These are phyloP conservation scores for Pulicaria dysenterica DNA, from an alignment of 129 eudicot species.

Conservation along the genomic window DNA sequence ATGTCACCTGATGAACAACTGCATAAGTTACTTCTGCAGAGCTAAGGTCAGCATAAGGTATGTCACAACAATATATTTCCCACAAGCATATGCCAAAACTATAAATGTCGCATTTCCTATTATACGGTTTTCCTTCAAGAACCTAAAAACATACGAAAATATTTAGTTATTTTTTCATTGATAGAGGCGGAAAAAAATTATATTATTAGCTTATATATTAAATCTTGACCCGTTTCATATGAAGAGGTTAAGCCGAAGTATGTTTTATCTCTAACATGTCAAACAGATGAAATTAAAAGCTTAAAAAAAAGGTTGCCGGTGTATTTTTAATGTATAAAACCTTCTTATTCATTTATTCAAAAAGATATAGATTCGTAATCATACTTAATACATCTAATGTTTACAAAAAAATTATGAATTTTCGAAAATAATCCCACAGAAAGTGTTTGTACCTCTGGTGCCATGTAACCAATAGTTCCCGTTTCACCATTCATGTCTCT, in stretches of 20 bases:
- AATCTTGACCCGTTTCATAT: background rate
- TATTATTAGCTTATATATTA: too few species aligned
- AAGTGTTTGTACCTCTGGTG: slow-evolving; percentile 66
- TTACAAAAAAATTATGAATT: too few species aligned
- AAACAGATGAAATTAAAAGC: background rate
- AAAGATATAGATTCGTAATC: background rate
- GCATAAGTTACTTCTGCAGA: slow-evolving; percentile 73
- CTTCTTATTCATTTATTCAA: background rate
- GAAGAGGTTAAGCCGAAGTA: background rate
- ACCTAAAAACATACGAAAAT: slow-evolving; percentile 45
- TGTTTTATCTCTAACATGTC: background rate
- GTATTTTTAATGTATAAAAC: background rate
- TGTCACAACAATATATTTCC: slow-evolving; percentile 86
- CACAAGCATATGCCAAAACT: slow-evolving; percentile 51
- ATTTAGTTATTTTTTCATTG: background rate
- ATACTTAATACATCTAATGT: background rate
- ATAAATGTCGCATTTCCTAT: slow-evolving; percentile 76
- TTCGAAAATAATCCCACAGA: background rate
- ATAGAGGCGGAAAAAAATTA: background rate
- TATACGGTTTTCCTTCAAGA: slow-evolving; percentile 84
- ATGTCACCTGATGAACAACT: slow-evolving; percentile 64
- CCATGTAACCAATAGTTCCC: slow-evolving; percentile 76
- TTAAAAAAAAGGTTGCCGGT: background rate
- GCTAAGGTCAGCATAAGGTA: slow-evolving; percentile 76
- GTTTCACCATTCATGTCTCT: slow-evolving; percentile 27